Base-by-base conservation (phyloP, 768 basidiomycete species). In the Gymnopilus junonius region DNA sequence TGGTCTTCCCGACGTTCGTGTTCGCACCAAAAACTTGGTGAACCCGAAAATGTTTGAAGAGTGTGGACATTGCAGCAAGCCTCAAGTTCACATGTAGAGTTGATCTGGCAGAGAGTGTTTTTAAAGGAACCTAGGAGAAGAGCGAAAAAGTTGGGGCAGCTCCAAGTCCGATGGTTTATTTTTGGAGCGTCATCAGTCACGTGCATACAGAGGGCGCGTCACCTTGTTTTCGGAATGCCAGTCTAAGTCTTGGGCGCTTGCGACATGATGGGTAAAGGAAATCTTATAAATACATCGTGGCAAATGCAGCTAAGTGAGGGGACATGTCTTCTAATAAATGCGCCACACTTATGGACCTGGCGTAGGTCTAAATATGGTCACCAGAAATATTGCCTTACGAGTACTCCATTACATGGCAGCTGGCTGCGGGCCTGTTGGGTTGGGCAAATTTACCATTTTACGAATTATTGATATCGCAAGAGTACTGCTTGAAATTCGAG, bases 21-120 rank as follows among this genome's bases (percentile, higher is more conserved):
- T 97, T 97, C 1, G 96, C 95, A 32, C 97, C 97, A 71, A 97
- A 97, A 62, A 98, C 80, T 73, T 97, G 94, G 74, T 95, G 93
- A 31, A 95, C 80, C 17, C 94, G 87, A 34, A 98, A 83, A 71
- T 95, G 84, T 70, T 86, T 89, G 81, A 92, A 96, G 46, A 99
- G 88, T 21, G 90, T 83, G 53, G 92, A 87, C 94, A 95, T 95
- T 34, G 48, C 48, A 4, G 29, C n/a, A 8, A 29, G 8, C 10
- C 29, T 29, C 48, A 11, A 51, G 4, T 32, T 51, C 48, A 51
- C 48, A 51, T 51, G 29, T 32, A 29, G 15, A 46, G 15, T 17
- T 1, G 29, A 1, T 51, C 27, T 31, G 17, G 48, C 31, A 20
- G 29, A 31, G 48, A 4, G 31, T 17, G 43, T 23, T 5, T 29